Conservation (phyloP, 2,329 filamentous ascomycete genomes). For the Plectosphaerella plurivora region DNA sequence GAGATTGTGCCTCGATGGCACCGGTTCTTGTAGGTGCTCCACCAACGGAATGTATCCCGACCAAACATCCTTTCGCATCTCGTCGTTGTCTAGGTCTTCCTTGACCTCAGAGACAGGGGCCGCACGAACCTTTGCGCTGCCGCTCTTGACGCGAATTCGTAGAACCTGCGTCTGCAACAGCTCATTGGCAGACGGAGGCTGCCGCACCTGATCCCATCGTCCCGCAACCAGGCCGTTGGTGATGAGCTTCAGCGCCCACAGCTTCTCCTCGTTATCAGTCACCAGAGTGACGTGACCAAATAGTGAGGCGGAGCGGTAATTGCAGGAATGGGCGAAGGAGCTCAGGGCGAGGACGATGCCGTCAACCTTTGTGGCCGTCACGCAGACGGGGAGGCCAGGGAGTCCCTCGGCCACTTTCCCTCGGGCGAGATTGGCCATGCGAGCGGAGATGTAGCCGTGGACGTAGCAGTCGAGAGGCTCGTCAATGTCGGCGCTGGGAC, state of each 20-base stretch:
- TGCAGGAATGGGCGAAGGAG: background rate
- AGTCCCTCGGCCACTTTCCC: background rate
- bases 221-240: background rate
- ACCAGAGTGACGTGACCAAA: background rate
- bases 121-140: background rate
- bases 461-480: constrained; percentile 2
- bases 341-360: background rate
- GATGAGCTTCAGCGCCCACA: background rate
- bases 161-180: background rate
- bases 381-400: background rate
- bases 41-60: background rate
- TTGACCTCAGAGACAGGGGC: background rate
- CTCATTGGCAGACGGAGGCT: background rate
- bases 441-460: constrained; percentile 3
- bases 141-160: background rate
- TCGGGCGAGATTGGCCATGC: constrained; percentile 10
- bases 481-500: constrained; percentile 2
- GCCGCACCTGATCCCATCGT: background rate
- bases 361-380: background rate
- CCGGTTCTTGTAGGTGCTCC: background rate
- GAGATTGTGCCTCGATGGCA: background rate
- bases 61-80: background rate
- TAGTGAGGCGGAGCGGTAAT: background rate
- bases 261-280: background rate
- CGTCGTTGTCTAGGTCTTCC: background rate